Evolutionary conservation across 106 monocot genomes (phyloP).

Genomic region (Acanthochlamys bracteata): DNA sequence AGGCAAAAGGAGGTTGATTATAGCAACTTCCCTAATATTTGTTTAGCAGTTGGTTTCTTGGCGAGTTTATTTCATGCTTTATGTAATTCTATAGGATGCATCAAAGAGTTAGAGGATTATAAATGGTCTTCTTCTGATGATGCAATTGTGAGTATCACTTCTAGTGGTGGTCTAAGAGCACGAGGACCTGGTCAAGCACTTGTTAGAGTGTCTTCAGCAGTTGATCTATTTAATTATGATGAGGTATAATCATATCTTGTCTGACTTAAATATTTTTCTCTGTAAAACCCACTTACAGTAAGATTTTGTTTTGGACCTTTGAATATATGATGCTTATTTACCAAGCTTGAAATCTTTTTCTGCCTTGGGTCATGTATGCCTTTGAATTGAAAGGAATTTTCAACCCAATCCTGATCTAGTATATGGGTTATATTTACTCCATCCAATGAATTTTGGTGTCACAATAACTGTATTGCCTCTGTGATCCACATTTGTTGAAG

Average conservation of each 20-base stretch:
- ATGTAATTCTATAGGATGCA: slow-evolving; percentile 56
- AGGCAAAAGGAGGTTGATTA: slow-evolving; percentile 68
- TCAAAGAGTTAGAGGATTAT: slow-evolving; percentile 45
- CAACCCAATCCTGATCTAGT: too few relatives aligned
- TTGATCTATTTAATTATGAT: slow-evolving; percentile 72
- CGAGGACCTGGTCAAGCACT: slow-evolving; percentile 51
- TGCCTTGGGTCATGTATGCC: too few relatives aligned
- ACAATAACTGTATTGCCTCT: too few relatives aligned
- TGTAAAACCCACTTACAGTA: too few relatives aligned
- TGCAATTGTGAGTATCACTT: slow-evolving; percentile 43
- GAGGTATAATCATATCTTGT: slow-evolving; percentile 47
- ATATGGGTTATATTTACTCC: too few relatives aligned
- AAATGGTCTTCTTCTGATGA: slow-evolving; percentile 70
- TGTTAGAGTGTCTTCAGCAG: slow-evolving; percentile 62
- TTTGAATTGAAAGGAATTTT: too few relatives aligned
- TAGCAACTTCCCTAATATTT: background rate
- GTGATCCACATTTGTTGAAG: too few relatives aligned
- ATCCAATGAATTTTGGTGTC: too few relatives aligned
- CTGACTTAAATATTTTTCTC: too few relatives aligned
- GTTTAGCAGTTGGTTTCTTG: background rate
- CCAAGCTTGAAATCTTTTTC: too few relatives aligned
- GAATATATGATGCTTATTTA: too few relatives aligned
- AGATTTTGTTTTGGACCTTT: too few relatives aligned
- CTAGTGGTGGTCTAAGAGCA: slow-evolving; percentile 42
- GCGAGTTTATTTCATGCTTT: background rate